Evolutionary conservation across 2,329 filamentous ascomycete species (phyloP).

Genomic region (Fusarium transvaalense): DNA sequence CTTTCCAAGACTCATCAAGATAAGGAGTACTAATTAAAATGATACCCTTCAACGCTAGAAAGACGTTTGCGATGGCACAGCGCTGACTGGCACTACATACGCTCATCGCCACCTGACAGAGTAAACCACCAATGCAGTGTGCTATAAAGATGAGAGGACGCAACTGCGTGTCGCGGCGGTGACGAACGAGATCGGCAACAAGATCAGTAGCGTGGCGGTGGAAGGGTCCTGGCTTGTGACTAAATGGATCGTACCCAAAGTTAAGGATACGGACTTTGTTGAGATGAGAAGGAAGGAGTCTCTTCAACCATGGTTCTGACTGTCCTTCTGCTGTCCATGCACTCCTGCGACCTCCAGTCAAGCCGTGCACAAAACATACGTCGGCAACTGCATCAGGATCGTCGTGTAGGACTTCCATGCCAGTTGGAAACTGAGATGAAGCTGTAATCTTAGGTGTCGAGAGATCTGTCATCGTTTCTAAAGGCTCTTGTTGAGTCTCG

Average conservation of each 20-base stretch:
- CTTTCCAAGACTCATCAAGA: not conserved
- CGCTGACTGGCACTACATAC: not conserved
- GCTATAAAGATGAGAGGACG: not conserved
- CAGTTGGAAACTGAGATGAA: not conserved
- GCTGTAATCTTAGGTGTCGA: rapidly evolving
- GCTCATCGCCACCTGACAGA: not conserved
- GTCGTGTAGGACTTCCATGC: not conserved
- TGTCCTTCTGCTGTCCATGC: not conserved
- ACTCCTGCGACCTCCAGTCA: not conserved
- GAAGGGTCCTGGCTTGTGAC: not conserved
- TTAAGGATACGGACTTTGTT: not conserved
- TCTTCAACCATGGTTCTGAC: not conserved
- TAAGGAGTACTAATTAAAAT: not conserved
- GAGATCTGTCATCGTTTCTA: not conserved
- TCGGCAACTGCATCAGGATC: not conserved
- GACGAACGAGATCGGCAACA: rapidly evolving
- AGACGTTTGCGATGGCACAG: not conserved
- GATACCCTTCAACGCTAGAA: not conserved
- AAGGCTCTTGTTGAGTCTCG: not conserved
- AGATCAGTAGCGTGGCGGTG: not conserved
- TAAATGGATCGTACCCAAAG: not conserved
- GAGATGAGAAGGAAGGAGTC: not conserved
- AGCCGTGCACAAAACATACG: not conserved
- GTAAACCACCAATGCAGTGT: not conserved
- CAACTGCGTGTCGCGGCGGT: rapidly evolving